A percentile compares a stretch with the other conserved stretches of the same genome.
phyloP scores from a whole-genome alignment of 495 filamentous ascomycete genomes.

The Neurospora sp. region DNA sequence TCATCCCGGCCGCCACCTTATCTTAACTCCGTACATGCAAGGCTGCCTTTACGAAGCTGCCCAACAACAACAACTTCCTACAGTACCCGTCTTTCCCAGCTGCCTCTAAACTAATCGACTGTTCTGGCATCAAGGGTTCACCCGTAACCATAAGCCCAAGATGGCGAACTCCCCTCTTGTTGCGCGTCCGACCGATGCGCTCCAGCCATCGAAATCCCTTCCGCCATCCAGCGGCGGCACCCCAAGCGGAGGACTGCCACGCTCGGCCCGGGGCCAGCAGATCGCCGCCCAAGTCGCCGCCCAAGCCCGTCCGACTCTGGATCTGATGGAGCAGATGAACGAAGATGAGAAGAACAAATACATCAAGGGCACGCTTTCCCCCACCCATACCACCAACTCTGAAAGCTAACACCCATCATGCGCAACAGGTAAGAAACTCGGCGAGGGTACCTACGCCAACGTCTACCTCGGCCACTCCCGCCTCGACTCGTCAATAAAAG shows the following conservation, averaged over 20 bases:
- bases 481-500: constrained; percentile 51
- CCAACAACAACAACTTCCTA: not conserved
- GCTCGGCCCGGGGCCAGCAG: constrained; percentile 9
- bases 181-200: constrained; percentile 9
- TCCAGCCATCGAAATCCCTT: constrained; percentile 6
- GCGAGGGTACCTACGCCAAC: constrained; percentile 93
- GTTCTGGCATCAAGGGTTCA: not conserved
- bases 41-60: not conserved
- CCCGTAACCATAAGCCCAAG: not conserved
- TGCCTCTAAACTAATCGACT: not conserved
- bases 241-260: constrained; percentile 1
- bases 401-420: not conserved
- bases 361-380: constrained; percentile 55
- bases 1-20: not conserved
- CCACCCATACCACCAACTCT: too few species aligned
- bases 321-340: constrained; percentile 81
- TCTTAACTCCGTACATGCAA: not conserved
- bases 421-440: constrained; percentile 67
- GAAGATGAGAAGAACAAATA: constrained; percentile 79
- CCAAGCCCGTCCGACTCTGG: constrained; percentile 25
- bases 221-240: constrained; percentile 19
- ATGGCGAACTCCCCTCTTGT: constrained; percentile 32
- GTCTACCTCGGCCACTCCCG: constrained; percentile 80
- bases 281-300: not conserved
- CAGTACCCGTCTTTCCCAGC: too few species aligned